These are phyloP conservation scores for Mucor piriformis DNA, from an alignment of 371 early-diverging fungal species.

Conservation along the genomic window DNA sequence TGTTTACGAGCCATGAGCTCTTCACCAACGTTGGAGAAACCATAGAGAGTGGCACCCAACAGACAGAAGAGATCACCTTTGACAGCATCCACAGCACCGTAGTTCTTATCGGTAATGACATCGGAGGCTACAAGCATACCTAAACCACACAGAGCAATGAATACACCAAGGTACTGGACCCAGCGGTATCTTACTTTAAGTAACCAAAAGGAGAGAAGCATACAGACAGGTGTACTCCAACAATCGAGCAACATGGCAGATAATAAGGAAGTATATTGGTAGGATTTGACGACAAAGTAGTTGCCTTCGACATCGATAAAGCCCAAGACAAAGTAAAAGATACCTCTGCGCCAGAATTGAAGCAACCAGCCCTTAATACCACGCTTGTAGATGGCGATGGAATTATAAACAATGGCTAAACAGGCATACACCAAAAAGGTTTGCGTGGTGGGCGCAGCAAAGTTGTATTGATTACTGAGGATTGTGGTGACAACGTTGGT, in stretches of 20 bases:
- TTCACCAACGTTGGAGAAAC: slow-evolving; percentile 68
- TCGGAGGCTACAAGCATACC: slow-evolving; percentile 67
- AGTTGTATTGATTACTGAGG: slow-evolving; percentile 49
- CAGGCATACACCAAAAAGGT: slow-evolving; percentile 63
- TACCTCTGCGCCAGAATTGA: slow-evolving; percentile 52
- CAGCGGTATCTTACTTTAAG: slow-evolving; percentile 61
- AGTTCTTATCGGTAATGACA: slow-evolving; percentile 51
- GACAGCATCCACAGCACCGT: slow-evolving; percentile 50
- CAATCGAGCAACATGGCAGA: slow-evolving; percentile 74
- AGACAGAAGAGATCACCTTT: slow-evolving; percentile 73
- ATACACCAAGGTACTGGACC: slow-evolving; percentile 66
- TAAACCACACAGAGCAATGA: slow-evolving; percentile 68
- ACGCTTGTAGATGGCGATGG: slow-evolving; percentile 55
- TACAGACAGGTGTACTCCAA: slow-evolving; percentile 72
- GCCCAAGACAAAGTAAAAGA: slow-evolving; percentile 59
- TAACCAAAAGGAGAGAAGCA: slow-evolving; percentile 61
- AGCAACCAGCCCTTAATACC: slow-evolving; percentile 51
- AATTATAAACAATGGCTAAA: slow-evolving; percentile 64
- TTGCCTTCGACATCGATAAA: slow-evolving; percentile 77
- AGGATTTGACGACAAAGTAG: slow-evolving; percentile 77
- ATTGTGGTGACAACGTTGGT: slow-evolving; percentile 63
- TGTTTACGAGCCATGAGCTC: slow-evolving; percentile 67
- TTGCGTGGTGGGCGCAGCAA: slow-evolving; percentile 69
- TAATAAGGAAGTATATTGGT: slow-evolving; percentile 69
- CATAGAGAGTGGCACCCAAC: slow-evolving; percentile 73